Percentiles rank a stretch among this genome's conserved stretches.
Conservation (phyloP, 148 eudicot genomes). For the Heliosperma pusillum region DNA sequence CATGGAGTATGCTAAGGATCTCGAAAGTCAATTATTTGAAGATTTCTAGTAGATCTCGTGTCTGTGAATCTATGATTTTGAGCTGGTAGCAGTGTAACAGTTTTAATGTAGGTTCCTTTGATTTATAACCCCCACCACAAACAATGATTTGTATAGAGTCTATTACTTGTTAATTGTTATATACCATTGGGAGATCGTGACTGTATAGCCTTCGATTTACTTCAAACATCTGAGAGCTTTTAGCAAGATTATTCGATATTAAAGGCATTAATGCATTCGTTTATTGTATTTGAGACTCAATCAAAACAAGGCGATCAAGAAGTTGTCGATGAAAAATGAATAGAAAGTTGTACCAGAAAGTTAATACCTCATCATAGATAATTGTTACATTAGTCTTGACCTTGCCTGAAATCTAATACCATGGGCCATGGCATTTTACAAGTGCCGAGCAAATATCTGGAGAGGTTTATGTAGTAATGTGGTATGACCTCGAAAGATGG, state of each 20-base stretch:
- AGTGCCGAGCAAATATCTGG: too few species aligned
- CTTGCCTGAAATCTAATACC: neutral
- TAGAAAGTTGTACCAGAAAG: too few species aligned
- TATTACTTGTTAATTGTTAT: neutral
- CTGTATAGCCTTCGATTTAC: too few species aligned
- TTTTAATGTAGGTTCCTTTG: too few species aligned
- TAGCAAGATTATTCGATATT: neutral
- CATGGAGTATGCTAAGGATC: slow-evolving; percentile 21
- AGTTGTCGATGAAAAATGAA: too few species aligned
- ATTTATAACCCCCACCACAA: too few species aligned
- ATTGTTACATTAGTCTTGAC: too few species aligned
- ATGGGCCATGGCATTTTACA: neutral
- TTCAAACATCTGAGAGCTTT: neutral
- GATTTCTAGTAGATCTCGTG: neutral
- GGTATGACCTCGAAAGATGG: neutral
- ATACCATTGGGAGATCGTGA: neutral
- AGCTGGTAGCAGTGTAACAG: too few species aligned
- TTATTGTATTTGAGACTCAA: neutral
- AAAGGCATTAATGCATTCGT: neutral
- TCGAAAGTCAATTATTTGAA: slow-evolving; percentile 19
- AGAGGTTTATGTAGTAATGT: neutral
- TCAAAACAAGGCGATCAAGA: too few species aligned
- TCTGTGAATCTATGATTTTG: too few species aligned
- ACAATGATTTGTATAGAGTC: too few species aligned
- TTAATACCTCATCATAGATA: too few species aligned